These are phyloP conservation scores for Ustilaginoidea virens DNA, from an alignment of 2,329 filamentous ascomycete species.

Conservation along the genomic window DNA sequence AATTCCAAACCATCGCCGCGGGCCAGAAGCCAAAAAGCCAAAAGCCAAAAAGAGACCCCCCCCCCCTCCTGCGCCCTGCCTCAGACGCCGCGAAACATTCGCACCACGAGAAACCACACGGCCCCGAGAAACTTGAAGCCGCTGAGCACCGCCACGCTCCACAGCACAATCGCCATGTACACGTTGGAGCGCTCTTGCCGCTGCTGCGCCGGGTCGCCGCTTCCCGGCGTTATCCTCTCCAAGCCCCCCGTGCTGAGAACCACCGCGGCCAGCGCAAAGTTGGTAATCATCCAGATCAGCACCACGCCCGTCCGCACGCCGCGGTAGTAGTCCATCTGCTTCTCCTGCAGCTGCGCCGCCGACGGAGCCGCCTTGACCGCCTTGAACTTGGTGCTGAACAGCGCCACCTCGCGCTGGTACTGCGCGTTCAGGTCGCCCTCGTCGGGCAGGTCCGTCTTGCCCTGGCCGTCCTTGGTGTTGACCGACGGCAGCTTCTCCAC, in stretches of 20 bases:
- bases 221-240: slow-evolving; percentile 42
- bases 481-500: slow-evolving; percentile 79
- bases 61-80: background rate
- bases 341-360: slow-evolving; percentile 47
- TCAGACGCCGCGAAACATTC: slow-evolving; percentile 64
- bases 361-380: slow-evolving; percentile 50
- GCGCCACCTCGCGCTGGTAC: slow-evolving; percentile 70
- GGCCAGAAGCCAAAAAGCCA: too few species aligned
- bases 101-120: slow-evolving; percentile 80
- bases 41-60: slow-evolving; percentile 1
- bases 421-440: slow-evolving; percentile 91
- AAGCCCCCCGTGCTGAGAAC: slow-evolving; percentile 78
- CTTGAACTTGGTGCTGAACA: slow-evolving; percentile 60
- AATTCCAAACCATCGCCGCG: too few species aligned
- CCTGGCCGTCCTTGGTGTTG: slow-evolving; percentile 72
- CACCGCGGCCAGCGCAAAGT: slow-evolving; percentile 73
- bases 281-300: slow-evolving; percentile 90
- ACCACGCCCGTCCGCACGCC: slow-evolving; percentile 89
- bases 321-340: slow-evolving; percentile 96
- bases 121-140: slow-evolving; percentile 79
- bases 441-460: slow-evolving; percentile 91
- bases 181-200: slow-evolving; percentile 49
- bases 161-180: slow-evolving; percentile 77
- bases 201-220: slow-evolving; percentile 21
- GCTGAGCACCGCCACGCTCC: slow-evolving; percentile 73